Evolutionary conservation across 495 filamentous ascomycete genomes (phyloP).

Genomic region (Xanthoparmelia taractica): DNA sequence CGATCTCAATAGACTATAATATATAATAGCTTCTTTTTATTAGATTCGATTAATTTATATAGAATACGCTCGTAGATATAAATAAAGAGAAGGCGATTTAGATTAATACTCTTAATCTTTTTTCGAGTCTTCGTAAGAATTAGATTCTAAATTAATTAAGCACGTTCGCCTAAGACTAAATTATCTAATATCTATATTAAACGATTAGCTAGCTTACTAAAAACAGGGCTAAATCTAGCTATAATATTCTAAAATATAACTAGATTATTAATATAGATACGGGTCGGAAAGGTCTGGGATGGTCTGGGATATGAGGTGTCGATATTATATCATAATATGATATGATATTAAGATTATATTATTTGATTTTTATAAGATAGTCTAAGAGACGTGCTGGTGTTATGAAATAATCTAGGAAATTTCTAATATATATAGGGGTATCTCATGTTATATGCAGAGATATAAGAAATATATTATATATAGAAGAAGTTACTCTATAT

Average conservation of each 20-base stretch:
- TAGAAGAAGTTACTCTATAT: too few species aligned
- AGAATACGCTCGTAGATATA: slow-evolving; percentile 1
- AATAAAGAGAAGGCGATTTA: neutral
- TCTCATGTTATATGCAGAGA: too few species aligned
- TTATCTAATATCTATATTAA: neutral
- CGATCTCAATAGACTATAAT: neutral
- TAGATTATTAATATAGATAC: neutral
- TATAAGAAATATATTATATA: too few species aligned
- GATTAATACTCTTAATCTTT: neutral
- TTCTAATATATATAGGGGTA: too few species aligned
- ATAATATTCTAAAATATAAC: neutral
- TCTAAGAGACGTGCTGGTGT: too few species aligned
- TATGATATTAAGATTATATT: too few species aligned
- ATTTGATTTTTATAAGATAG: too few species aligned
- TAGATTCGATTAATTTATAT: neutral
- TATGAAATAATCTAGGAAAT: too few species aligned
- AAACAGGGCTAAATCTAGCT: neutral
- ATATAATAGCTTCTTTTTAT: neutral
- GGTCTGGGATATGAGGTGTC: too few species aligned
- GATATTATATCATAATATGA: too few species aligned
- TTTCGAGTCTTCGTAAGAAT: neutral
- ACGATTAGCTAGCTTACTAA: neutral
- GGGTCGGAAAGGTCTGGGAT: too few species aligned
- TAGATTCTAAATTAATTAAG: neutral
- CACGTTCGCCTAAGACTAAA: neutral